Base-by-base conservation (phyloP, 2,329 filamentous ascomycete species). In the Penicillium freii region DNA sequence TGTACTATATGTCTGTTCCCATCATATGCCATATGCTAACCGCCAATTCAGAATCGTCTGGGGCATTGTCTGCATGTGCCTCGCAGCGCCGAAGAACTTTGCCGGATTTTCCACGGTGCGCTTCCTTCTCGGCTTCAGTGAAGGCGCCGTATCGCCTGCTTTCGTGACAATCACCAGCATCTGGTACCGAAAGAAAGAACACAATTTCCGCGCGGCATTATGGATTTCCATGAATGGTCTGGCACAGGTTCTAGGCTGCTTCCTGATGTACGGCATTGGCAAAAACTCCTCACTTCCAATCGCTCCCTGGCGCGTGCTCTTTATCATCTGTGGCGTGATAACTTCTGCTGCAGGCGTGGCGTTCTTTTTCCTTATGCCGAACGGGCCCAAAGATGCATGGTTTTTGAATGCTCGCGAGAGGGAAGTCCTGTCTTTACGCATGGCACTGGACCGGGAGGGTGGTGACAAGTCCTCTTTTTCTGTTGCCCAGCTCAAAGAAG, bases 261-360 rank as follows among this genome's bases (percentile, higher is more conserved):
- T 81, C 5, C 70, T 81, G n/a, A 81, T 80, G 78, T 82, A 81
- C 61, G 78, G 79, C 36, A 80, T 83, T 51, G 80, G 78, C 39
- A 75, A 76, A 58, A 75, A 78, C 53, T 64, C 59, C 0, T 63
- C 77, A 2, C 51, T 68, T 80, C 11, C 70, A 0, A 66, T 83
- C 4, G 72, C 71, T 0, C 74, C 78, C 0, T 83, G 81, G 81
- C 69, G 79, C 34, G 67, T 73, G 0, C 65, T 83, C 38, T 83
- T 82, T 63, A 67, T 82, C 31, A 71, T 83, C 13, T 81, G 77
- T 55, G 81, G 81, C n/a, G 77, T 74, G 0, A 57, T 81, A 8
- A 83, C 81, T 0, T 62, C 72, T 2, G 66, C 69, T 1, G 70
- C 72, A 8, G 81, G 81, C 1, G 65, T 80, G 0, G 54, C 73